These are phyloP conservation scores for Tremella fuciformis DNA, from an alignment of 768 basidiomycete species.

Conservation along the genomic window DNA sequence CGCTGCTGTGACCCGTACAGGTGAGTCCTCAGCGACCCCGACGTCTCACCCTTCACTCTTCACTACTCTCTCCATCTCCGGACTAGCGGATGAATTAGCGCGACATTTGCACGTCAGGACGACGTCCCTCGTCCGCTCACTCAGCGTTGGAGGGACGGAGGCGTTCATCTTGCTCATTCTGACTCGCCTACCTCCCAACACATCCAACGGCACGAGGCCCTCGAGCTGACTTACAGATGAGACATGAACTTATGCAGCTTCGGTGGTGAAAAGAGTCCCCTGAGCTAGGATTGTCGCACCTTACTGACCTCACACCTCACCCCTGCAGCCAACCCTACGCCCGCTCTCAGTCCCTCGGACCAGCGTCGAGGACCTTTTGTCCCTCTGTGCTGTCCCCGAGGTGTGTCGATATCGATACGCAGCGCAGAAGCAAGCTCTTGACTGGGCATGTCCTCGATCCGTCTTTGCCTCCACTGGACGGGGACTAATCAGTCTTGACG, in stretches of 20 bases:
- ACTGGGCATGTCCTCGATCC: conserved; percentile 37
- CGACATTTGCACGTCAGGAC: conserved; percentile 38
- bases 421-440: conserved; percentile 30
- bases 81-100: conserved; percentile 17
- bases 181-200: conserved; percentile 1
- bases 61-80: background rate
- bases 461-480: conserved; percentile 27
- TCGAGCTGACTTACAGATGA: too few relatives aligned
- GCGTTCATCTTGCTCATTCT: conserved; percentile 28
- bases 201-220: too few relatives aligned
- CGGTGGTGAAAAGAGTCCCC: too few relatives aligned
- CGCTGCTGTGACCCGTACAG: too few relatives aligned
- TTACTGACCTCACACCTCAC: background rate
- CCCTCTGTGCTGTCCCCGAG: too few relatives aligned
- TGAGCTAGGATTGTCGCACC: background rate
- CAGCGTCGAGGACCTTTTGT: conserved; percentile 24
- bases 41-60: background rate
- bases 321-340: background rate
- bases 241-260: too few relatives aligned
- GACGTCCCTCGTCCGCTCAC: conserved; percentile 13
- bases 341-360: conserved; percentile 33
- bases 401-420: background rate
- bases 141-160: conserved; percentile 14
- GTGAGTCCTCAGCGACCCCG: too few relatives aligned
- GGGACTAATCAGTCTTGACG: conserved; percentile 37